These are phyloP conservation scores for Ceratonia siliqua DNA, from an alignment of 306 rosid genomes.

Conservation along the genomic window DNA sequence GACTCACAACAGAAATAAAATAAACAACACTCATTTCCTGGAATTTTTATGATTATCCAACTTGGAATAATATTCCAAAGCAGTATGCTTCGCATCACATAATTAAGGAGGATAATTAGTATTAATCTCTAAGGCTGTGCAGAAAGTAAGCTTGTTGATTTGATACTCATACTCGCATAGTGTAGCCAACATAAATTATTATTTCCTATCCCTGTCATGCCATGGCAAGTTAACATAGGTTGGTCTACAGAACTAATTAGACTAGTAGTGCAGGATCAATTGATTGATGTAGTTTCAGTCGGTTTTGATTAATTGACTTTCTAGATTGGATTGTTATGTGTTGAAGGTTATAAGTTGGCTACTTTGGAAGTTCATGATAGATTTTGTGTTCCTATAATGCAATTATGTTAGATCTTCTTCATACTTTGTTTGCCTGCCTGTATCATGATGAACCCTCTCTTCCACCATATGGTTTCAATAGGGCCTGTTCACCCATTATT, in stretches of 20 bases:
- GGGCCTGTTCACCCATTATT: conserved; percentile 2
- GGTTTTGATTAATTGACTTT: background rate
- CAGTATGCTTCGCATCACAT: too few species aligned
- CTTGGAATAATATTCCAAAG: too few species aligned
- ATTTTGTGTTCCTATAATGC: background rate
- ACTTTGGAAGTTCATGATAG: background rate
- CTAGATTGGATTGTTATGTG: conserved; percentile 9
- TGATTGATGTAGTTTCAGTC: background rate
- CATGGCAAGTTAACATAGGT: background rate
- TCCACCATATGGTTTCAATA: background rate
- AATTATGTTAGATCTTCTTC: background rate
- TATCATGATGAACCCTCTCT: conserved; percentile 3
- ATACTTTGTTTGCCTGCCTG: background rate
- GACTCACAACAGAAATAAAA: too few species aligned
- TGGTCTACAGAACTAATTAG: background rate
- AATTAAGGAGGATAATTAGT: conserved; percentile 7
- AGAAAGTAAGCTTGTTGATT: background rate
- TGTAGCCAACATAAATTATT: background rate
- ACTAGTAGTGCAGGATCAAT: background rate
- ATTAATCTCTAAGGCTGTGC: background rate
- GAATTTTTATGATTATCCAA: too few species aligned
- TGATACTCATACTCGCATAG: background rate
- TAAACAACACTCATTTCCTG: too few species aligned
- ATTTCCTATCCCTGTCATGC: background rate
- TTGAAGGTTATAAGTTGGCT: background rate